A percentile compares a stretch with the other conserved stretches of the same genome.
These are phyloP conservation scores for Fusarium citri DNA, from an alignment of 2,329 filamentous ascomycete species.

Conservation along the genomic window DNA sequence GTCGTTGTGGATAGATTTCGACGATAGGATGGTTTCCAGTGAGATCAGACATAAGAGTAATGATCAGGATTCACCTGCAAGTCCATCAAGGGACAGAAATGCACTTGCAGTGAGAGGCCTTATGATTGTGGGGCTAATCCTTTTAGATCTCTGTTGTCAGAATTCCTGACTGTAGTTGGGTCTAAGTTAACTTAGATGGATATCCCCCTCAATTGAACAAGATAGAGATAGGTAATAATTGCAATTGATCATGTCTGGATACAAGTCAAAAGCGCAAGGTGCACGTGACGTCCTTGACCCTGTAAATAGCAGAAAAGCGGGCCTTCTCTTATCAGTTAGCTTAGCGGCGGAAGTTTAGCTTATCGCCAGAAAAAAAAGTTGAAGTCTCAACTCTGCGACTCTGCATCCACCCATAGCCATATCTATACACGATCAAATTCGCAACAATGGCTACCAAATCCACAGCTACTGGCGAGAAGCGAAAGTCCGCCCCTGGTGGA, in stretches of 20 bases:
- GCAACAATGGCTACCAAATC: constrained; percentile 62
- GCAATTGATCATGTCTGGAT: not conserved
- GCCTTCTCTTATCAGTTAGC: constrained; percentile 26
- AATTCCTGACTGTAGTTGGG: not conserved
- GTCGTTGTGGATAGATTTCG: not conserved
- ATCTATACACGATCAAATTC: constrained; percentile 4
- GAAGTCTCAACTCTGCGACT: constrained; percentile 34
- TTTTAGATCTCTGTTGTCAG: not conserved
- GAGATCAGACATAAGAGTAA: not conserved
- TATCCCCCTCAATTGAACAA: not conserved
- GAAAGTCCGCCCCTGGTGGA: constrained; percentile 62
- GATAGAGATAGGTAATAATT: not conserved
- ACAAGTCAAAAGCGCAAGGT: not conserved
- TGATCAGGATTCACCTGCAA: not conserved
- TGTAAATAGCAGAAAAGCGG: constrained; percentile 6
- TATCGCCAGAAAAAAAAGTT: constrained; percentile 47
- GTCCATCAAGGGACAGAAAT: not conserved
- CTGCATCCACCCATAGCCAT: constrained; percentile 33
- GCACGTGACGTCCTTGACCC: constrained; percentile 21
- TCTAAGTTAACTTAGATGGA: not conserved
- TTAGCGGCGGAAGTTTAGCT: constrained; percentile 25
- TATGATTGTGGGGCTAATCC: not conserved
- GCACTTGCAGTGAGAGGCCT: not conserved
- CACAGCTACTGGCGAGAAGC: constrained; percentile 63
- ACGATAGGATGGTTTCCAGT: not conserved